Percentiles rank a stretch among this genome's conserved stretches.
These are phyloP conservation scores for Dryadomyces sulphureus DNA, from an alignment of 2,329 filamentous ascomycete genomes.

Conservation along the genomic window DNA sequence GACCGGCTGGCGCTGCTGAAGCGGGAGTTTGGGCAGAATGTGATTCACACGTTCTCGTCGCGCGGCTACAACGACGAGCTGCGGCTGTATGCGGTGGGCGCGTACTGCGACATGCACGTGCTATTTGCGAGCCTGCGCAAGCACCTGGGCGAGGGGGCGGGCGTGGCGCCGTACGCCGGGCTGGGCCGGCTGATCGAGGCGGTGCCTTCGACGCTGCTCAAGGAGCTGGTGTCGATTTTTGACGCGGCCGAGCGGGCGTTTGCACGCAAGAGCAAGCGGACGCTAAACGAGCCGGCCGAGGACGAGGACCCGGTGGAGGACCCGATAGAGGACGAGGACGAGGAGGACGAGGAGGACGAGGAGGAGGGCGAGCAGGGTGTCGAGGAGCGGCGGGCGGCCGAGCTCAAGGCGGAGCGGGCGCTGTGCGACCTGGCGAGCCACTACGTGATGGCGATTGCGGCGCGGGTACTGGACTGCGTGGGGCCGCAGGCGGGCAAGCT, in stretches of 20 bases:
- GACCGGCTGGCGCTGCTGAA: constrained; percentile 43
- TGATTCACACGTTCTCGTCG: constrained; percentile 55
- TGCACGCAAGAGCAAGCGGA: constrained; percentile 53
- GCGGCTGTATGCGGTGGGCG: constrained; percentile 59
- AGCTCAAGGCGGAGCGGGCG: constrained; percentile 67
- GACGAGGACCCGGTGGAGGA: constrained; percentile 60
- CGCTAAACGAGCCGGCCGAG: constrained; percentile 48
- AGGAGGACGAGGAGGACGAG: constrained; percentile 50
- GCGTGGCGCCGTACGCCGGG: constrained; percentile 33
- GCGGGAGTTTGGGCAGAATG: constrained; percentile 42
- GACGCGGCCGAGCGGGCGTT: constrained; percentile 61
- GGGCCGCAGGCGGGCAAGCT: constrained; percentile 48
- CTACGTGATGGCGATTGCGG: constrained; percentile 66
- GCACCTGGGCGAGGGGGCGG: constrained; percentile 27
- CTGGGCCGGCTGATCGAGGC: constrained; percentile 53
- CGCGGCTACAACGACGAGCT: constrained; percentile 61
- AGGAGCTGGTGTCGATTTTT: constrained; percentile 64
- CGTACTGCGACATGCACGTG: constrained; percentile 68
- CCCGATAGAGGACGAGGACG: constrained; percentile 42
- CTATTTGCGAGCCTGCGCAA: constrained; percentile 61
- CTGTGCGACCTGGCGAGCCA: constrained; percentile 78
- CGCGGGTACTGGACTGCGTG: constrained; percentile 54
- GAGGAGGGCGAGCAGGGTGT: constrained; percentile 31
- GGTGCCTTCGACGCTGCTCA: constrained; percentile 45
- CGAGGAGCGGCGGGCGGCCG: constrained; percentile 45